Evolutionary conservation across 140 eudicot genomes (phyloP), one percentile per base, ranked within the genome.

Genomic region (Ambrosia hybrid): DNA sequence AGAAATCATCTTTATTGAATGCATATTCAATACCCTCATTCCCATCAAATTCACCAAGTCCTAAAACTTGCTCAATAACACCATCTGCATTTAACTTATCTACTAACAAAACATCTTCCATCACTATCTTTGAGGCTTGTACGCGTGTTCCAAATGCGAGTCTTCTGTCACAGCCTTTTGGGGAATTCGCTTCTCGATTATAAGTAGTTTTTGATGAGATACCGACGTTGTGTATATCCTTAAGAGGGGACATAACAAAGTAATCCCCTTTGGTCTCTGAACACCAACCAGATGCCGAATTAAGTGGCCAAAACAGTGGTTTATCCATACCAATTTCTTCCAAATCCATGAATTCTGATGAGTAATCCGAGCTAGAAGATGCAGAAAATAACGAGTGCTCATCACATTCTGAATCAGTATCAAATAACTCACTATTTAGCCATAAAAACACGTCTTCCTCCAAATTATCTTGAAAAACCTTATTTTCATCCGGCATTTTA

Each of bases 21-120:
- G 79, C 83, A 48, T 48, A 67, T 10, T 79, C 85, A 3, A 84
- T 59, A 8, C 89, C 93, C 59, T 87, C 85, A 4, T 71, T 84
- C 36, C 89, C 93, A 82, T 84, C 87, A 71, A 87, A 84, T 55
- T 81, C 93, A 41, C 62, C 16, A 33, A 87, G 85, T 14, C 93
- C 89, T 36, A 87, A 17, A 2, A 67, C 38, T 8, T 63, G 71
- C 68, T 87, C 93, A 9, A 86, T 83, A 2, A 84, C 73, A 51
- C 65, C 78, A 3, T 81, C 80, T 39, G 51, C 48, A 37, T 37
- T 75, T 34, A 70, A 63, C 69, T 13, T 69, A 13, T 79, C 79
- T 30, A 79, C 83, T 15, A 73, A 67, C 72, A 76, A 33, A 67
- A 68, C 79, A 65, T 85, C 85, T 46, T 81, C 83, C 68, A 48